Conservation (phyloP, 352 stramenopile species). For the Phytophthora multivora region DNA sequence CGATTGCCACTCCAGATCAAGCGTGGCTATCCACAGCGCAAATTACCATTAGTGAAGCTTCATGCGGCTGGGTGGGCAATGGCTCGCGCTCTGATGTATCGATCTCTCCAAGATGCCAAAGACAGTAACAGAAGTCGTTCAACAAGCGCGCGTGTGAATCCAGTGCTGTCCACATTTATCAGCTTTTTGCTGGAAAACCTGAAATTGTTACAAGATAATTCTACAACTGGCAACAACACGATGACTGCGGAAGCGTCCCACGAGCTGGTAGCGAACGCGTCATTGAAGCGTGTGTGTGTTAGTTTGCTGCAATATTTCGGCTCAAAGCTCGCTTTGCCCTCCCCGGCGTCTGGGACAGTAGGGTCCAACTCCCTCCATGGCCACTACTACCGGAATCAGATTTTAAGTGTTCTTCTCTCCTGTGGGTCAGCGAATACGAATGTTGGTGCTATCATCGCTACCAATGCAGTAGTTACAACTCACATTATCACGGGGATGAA, state of each 20-base stretch:
- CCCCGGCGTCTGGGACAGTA: background rate
- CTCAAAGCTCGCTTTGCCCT: conserved; percentile 15
- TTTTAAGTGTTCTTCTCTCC: conserved; percentile 72
- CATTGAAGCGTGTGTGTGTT: conserved; percentile 69
- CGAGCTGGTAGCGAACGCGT: conserved; percentile 37
- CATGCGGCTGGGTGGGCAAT: conserved; percentile 82
- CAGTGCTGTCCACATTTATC: conserved; percentile 59
- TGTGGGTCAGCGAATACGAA: conserved; percentile 71
- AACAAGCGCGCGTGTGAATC: conserved; percentile 41
- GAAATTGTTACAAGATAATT: conserved; percentile 28
- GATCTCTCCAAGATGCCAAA: conserved; percentile 49
- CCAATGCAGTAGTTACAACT: conserved; percentile 55
- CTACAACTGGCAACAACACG: background rate
- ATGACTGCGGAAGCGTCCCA: background rate
- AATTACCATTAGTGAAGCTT: conserved; percentile 76
- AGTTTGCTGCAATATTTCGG: conserved; percentile 70
- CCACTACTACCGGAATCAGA: conserved; percentile 80
- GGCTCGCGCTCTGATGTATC: conserved; percentile 80
- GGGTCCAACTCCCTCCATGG: conserved; percentile 29
- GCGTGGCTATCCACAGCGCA: conserved; percentile 46
- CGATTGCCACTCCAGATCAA: conserved; percentile 52
- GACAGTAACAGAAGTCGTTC: conserved; percentile 12
- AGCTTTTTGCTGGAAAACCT: conserved; percentile 74
- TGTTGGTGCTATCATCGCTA: conserved; percentile 66
- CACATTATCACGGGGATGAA: conserved; percentile 71